A percentile compares a stretch with the other conserved stretches of the same genome.
These are phyloP conservation scores for Taphrina communis DNA, from an alignment of 1,139 yeast species.

Conservation along the genomic window DNA sequence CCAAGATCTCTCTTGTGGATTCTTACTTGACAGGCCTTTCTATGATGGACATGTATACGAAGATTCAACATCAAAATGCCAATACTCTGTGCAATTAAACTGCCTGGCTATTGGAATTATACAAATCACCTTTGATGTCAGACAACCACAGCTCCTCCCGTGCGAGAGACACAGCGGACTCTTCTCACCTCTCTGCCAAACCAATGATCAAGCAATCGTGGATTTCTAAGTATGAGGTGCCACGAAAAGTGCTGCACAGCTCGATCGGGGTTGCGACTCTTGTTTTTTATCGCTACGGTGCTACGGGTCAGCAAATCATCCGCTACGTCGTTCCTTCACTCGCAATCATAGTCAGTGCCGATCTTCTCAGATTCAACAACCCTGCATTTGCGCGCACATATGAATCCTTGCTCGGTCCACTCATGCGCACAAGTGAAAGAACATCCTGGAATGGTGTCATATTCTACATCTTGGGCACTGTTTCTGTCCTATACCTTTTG, in stretches of 20 bases:
- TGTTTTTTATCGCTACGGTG: slow-evolving; percentile 70
- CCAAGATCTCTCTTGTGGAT: too few relatives aligned
- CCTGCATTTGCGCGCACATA: slow-evolving; percentile 67
- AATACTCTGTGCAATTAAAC: too few relatives aligned
- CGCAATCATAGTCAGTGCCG: slow-evolving; percentile 54
- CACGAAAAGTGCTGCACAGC: slow-evolving; percentile 84
- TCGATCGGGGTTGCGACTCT: slow-evolving; percentile 83
- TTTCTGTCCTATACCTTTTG: slow-evolving; percentile 66
- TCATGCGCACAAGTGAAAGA: slow-evolving; percentile 83
- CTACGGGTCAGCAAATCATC: slow-evolving; percentile 15
- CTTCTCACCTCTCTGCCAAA: background rate
- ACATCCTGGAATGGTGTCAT: slow-evolving; percentile 84
- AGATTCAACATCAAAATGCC: too few relatives aligned
- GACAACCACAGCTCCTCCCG: background rate
- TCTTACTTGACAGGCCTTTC: too few relatives aligned
- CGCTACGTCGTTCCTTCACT: slow-evolving; percentile 21
- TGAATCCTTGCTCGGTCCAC: slow-evolving; percentile 70
- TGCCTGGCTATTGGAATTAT: too few relatives aligned
- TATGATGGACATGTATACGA: too few relatives aligned
- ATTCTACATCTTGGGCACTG: slow-evolving; percentile 42
- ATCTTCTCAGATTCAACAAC: slow-evolving; percentile 68
- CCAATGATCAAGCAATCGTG: slow-evolving; percentile 8
- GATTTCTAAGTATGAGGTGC: slow-evolving; percentile 72
- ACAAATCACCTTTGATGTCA: background rate
- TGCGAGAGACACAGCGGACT: background rate